Conservation (phyloP, 2,329 filamentous ascomycete species). For the Epichloe typhina region DNA sequence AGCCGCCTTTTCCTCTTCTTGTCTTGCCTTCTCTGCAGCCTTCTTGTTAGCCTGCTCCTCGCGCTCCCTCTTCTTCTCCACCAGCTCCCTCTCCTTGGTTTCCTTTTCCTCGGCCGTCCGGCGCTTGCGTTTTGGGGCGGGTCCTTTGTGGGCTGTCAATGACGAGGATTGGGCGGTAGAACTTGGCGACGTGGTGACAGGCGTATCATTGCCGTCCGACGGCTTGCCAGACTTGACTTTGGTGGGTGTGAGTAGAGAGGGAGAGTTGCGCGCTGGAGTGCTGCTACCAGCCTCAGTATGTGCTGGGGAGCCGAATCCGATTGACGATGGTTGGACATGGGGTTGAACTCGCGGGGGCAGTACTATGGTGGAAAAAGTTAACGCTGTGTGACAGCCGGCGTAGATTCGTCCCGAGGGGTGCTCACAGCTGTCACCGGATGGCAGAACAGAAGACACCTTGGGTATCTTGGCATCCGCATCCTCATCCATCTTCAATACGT, state of each 20-base stretch:
- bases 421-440: conserved; percentile 13
- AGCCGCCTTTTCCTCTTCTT: conserved; percentile 26
- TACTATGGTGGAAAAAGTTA: conserved; percentile 10
- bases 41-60: conserved; percentile 17
- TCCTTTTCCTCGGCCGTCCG: conserved; percentile 24
- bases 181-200: conserved; percentile 5
- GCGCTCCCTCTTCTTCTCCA: conserved; percentile 21
- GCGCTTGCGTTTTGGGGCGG: conserved; percentile 29
- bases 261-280: conserved; percentile 24
- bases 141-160: conserved; percentile 9
- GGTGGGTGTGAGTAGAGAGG: conserved; percentile 21
- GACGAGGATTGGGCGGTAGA: neutral
- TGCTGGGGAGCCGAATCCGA: conserved; percentile 16
- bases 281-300: conserved; percentile 31
- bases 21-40: conserved; percentile 18
- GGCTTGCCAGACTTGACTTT: conserved; percentile 10
- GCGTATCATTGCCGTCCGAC: neutral
- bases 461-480: conserved; percentile 11
- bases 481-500: conserved; percentile 15
- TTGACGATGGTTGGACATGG: conserved; percentile 16
- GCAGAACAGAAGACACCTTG: conserved; percentile 7
- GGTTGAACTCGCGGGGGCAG: conserved; percentile 12
- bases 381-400: neutral
- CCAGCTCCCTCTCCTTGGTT: conserved; percentile 14
- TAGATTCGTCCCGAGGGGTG: neutral